Base-by-base conservation (phyloP, 106 monocot genomes). In the Allium cepa region DNA sequence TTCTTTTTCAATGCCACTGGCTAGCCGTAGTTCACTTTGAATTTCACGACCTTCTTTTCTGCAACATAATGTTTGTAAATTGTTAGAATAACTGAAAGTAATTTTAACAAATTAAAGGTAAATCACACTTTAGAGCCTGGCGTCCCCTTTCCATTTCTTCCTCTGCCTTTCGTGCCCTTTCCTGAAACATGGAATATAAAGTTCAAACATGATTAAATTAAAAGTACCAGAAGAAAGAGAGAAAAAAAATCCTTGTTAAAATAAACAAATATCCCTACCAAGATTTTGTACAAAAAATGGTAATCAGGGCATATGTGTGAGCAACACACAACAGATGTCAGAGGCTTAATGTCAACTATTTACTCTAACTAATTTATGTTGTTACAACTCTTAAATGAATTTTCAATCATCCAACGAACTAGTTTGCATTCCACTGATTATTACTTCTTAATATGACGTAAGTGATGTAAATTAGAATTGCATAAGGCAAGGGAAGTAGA, bases 81-180 rank as follows among this genome's bases (percentile, higher is more conserved):
- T 49, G 48, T 12, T 6, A 56, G 6, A 59, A 59, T 45, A 47
- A n/a, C 59, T 11, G 7, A 10, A 16, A 53, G 8, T 17, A 0
- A 58, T 7, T 15, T 12, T 5, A 59, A 66, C 16, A 45, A 7
- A 71, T 59, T 60, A 17, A 59, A 66, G 51, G 17, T 65, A 52
- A 36, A 36, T 46, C 72, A 49, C 26, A 78, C 78, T 52, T 62
- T 17, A 78, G 78, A 13, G 60, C 45, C 56, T 61, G 59, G n/a
- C 62, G 59, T 16, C 78, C 78, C 27, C 72, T 60, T 65, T 68
- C 60, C 72, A 78, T 56, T 68, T 78, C 78, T 62, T 78, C 62
- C 50, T 72, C 72, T 11, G 78, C 78, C 36, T 72, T 78, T 62
- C 45, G 53, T 56, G 78, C 72, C 62, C 78, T 78, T 56, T 78